Conservation (phyloP, 2,329 filamentous ascomycete genomes). For the Pseudogymnoascus sp. region DNA sequence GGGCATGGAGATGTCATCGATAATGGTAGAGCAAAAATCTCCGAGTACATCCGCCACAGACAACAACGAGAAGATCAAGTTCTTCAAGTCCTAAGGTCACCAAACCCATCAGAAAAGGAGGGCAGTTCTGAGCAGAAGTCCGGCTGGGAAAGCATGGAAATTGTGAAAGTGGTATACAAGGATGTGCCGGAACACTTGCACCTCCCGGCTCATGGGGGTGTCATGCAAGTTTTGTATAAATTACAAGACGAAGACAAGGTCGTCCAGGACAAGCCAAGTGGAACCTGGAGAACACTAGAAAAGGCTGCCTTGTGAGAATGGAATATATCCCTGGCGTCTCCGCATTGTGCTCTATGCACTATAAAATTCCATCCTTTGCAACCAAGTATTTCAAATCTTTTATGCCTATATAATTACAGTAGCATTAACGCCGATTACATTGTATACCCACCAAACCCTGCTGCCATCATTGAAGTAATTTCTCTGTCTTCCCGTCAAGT, state of each 20-base stretch:
- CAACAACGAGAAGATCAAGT: constrained; percentile 73
- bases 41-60: constrained; percentile 78
- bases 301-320: constrained; percentile 35
- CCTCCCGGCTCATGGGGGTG: constrained; percentile 64
- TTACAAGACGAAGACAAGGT: constrained; percentile 67
- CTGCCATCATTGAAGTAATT: constrained; percentile 17
- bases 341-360: neutral
- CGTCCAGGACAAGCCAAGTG: constrained; percentile 30
- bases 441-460: neutral
- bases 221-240: constrained; percentile 74
- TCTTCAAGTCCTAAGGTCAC: constrained; percentile 50
- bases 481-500: constrained; percentile 40
- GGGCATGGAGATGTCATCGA: constrained; percentile 77
- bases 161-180: constrained; percentile 82
- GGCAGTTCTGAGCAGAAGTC: constrained; percentile 11
- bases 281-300: constrained; percentile 38
- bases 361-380: neutral
- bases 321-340: neutral
- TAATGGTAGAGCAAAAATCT: constrained; percentile 62
- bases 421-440: constrained; percentile 2
- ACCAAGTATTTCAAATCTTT: neutral
- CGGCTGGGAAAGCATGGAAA: constrained; percentile 63
- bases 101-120: constrained; percentile 27
- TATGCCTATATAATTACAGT: constrained; percentile 2
- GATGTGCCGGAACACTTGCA: constrained; percentile 71